Base-by-base conservation (phyloP, 1,284 basidiomycete genomes). In the Boletus mariae region DNA sequence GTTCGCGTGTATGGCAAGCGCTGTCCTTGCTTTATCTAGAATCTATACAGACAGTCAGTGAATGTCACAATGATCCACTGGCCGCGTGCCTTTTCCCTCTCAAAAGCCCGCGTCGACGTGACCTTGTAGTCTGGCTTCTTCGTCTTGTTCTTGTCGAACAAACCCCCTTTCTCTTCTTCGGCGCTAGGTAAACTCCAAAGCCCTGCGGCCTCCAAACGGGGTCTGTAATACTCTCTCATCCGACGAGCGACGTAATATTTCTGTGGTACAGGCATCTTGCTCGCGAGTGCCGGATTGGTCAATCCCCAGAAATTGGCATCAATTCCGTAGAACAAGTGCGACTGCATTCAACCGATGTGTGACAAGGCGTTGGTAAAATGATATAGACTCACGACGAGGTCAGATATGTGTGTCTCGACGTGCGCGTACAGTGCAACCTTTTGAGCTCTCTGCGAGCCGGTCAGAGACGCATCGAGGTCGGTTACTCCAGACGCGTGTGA, bases 191-290 rank as follows among this genome's bases (percentile, higher is more conserved):
- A 57, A 57, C 70, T 73, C 87, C 89, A 90, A 17, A 90, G 67
- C 11, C 81, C 85, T 23, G 76, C 76, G 4, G 77, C 76, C 62
- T 86, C 80, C 23, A 92, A 71, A 9, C 86, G 78, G 5, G 78
- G 73, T 55, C 70, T 75, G 57, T 84, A 78, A 9, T 75, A 66
- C 28, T 78, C 73, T 28, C 87, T 79, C 43, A 91, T 76, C 15
- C 87, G 79, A 7, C 67, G 64, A 0, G 88, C 84, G 2, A 89
- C 78, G 61, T 85, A 92, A 64, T 89, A 90, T 6, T 80, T 77
- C 58, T 87, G 85, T 1, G 87, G 89, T 3, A 85, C 54, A 13
- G 82, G 76, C 52, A 88, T 80, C 57, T 83, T 68, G 12, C 78
- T 75, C 1, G 76, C 79, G 29, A 90, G 70, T 0, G 75, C 68